Conservation (phyloP, 164 flowering plant genomes). For the Paratinospora sagittata region DNA sequence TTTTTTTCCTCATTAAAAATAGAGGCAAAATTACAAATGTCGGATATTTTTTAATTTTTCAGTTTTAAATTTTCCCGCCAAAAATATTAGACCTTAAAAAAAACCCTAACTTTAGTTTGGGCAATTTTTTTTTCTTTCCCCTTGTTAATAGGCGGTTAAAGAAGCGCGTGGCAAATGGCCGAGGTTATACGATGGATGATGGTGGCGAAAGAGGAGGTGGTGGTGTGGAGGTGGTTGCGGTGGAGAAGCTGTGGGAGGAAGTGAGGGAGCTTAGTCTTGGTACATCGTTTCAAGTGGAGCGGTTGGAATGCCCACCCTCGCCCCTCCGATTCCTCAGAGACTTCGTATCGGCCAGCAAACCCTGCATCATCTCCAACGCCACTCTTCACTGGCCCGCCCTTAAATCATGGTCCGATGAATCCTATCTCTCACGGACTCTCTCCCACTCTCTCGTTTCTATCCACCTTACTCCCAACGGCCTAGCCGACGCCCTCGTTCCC, state of each 20-base stretch:
- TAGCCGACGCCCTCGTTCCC: constrained; percentile 47
- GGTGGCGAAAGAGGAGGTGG: not conserved
- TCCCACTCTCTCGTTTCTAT: constrained; percentile 35
- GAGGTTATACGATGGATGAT: too few relatives aligned
- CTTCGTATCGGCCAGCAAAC: constrained; percentile 68
- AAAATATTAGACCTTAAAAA: too few relatives aligned
- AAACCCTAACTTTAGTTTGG: too few relatives aligned
- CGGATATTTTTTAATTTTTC: too few relatives aligned
- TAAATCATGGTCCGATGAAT: constrained; percentile 36
- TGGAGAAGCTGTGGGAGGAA: constrained; percentile 61
- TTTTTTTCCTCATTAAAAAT: too few relatives aligned
- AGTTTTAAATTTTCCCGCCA: too few relatives aligned
- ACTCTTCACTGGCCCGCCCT: constrained; percentile 71
- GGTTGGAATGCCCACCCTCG: constrained; percentile 52
- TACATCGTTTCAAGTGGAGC: constrained; percentile 32
- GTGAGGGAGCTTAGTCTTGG: constrained; percentile 79
- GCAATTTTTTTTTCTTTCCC: too few relatives aligned
- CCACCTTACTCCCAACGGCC: constrained; percentile 56
- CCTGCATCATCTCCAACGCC: constrained; percentile 80
- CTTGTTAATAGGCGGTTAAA: too few relatives aligned
- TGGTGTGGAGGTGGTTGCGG: too few relatives aligned
- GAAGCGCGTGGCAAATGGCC: too few relatives aligned
- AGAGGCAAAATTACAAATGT: too few relatives aligned
- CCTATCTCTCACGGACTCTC: constrained; percentile 42
- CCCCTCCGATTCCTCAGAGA: constrained; percentile 69